These are phyloP conservation scores for Suhomyces pyralidae DNA, from an alignment of 805 yeast species.

Conservation along the genomic window DNA sequence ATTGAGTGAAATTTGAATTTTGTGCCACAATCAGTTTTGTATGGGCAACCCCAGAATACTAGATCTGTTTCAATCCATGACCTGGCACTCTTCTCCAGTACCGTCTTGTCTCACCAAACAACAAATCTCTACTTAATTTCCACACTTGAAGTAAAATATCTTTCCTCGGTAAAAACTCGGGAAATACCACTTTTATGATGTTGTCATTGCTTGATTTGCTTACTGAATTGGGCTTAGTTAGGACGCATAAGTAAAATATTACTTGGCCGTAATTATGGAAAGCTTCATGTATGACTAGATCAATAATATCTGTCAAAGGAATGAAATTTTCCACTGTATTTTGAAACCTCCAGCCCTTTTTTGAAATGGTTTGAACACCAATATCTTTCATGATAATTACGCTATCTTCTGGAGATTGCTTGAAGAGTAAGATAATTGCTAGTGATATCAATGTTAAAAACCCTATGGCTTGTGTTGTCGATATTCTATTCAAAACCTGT, in stretches of 20 bases:
- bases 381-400: slow-evolving; percentile 42
- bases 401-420: slow-evolving; percentile 40
- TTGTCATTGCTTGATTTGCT: slow-evolving; percentile 12
- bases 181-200: slow-evolving; percentile 37
- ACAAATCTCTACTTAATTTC: slow-evolving; percentile 34
- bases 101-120: slow-evolving; percentile 30
- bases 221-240: slow-evolving; percentile 37
- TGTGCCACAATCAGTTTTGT: not conserved
- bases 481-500: not conserved
- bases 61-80: slow-evolving; percentile 28
- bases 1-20: not conserved
- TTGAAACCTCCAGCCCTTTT: slow-evolving; percentile 19
- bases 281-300: slow-evolving; percentile 73
- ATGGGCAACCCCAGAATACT: not conserved
- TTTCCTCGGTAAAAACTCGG: slow-evolving; percentile 41
- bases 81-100: slow-evolving; percentile 38
- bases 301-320: slow-evolving; percentile 55
- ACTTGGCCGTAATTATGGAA: slow-evolving; percentile 65
- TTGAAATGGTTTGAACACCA: slow-evolving; percentile 45
- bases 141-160: slow-evolving; percentile 39
- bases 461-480: not conserved
- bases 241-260: slow-evolving; percentile 58
- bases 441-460: not conserved
- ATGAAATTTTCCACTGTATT: slow-evolving; percentile 42
- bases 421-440: slow-evolving; percentile 15